Base-by-base conservation (phyloP, 2,329 filamentous ascomycete genomes). In the Fusarium lyarnte region DNA sequence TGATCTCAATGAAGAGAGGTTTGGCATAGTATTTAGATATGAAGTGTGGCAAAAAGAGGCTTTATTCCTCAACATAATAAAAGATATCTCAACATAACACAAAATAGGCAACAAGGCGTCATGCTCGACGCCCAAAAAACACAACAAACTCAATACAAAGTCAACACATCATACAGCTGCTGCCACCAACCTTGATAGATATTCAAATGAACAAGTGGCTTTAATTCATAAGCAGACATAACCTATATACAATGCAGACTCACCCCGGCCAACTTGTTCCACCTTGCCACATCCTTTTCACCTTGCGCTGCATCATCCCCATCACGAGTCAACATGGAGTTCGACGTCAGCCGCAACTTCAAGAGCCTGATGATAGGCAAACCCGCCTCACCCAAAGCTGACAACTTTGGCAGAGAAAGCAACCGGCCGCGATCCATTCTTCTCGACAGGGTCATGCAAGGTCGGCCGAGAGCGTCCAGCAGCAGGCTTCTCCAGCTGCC, bases 121-220 rank as follows among this genome's bases (percentile, higher is more conserved):
- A 35, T 10, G 4, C 16, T 14, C n/a, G 10, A 10, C n/a, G n/a
- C 46, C 29, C 6, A 9, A 33, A 14, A 10, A 23, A 19, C n/a
- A 51, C 21, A 14, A 19, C n/a, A 51, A 51, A 33, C 16, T 23
- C 8, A 25, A 25, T 14, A 25, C 6, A 19, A 2, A 51, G n/a
- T 14, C 29, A 19, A 14, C 29, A 14, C 29, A 35, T 51, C 29
- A 25, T 33, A 14, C 11, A 51, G 2, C 1, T 23, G 8, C n/a
- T 8, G 16, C 16, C n/a, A 10, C 1, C 0, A 8, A 51, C 46
- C 29, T 19, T 35, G n/a, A 25, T 33, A 19, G 11, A 35, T 7
- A 19, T n/a, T 5, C 3, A 33, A 33, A 1, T 14, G 2, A 8
- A 4, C 8, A 14, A 10, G n/a, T 4, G 16, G 3, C 11, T n/a